Evolutionary conservation across 495 filamentous ascomycete species (phyloP).

Genomic region (Lasiosphaeria hispida): DNA sequence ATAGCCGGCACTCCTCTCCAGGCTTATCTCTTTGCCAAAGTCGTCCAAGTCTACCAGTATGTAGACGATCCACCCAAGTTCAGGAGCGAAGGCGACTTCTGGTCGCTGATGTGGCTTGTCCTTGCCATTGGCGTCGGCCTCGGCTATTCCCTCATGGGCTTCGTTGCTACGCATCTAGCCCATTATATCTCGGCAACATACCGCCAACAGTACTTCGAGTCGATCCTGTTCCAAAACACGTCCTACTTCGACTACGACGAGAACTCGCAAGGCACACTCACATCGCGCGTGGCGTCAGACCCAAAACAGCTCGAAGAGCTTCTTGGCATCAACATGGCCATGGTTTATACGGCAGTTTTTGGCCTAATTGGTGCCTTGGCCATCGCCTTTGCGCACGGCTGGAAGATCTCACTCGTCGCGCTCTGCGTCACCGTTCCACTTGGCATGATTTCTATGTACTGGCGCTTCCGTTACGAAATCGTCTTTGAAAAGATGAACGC

Average conservation of each 20-base stretch:
- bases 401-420: conserved; percentile 48
- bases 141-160: conserved; percentile 50
- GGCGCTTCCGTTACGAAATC: conserved; percentile 45
- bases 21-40: conserved; percentile 42
- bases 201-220: conserved; percentile 54
- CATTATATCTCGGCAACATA: conserved; percentile 44
- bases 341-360: conserved; percentile 40
- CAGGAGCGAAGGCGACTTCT: conserved; percentile 44
- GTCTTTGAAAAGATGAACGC: conserved; percentile 44
- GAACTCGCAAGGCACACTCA: conserved; percentile 40
- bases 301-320: conserved; percentile 58
- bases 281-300: conserved; percentile 47
- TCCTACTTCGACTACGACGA: conserved; percentile 51
- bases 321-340: conserved; percentile 48
- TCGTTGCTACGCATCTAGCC: conserved; percentile 43
- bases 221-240: conserved; percentile 49
- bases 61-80: conserved; percentile 28
- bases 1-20: conserved; percentile 39
- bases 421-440: conserved; percentile 44
- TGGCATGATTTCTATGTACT: conserved; percentile 41
- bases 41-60: conserved; percentile 20
- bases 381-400: conserved; percentile 49
- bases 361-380: conserved; percentile 40
- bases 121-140: conserved; percentile 46
- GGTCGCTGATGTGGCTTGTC: conserved; percentile 59